phyloP scores from a whole-genome alignment of 192 early-diverging fungal genomes.

The Linderina pennispora region DNA sequence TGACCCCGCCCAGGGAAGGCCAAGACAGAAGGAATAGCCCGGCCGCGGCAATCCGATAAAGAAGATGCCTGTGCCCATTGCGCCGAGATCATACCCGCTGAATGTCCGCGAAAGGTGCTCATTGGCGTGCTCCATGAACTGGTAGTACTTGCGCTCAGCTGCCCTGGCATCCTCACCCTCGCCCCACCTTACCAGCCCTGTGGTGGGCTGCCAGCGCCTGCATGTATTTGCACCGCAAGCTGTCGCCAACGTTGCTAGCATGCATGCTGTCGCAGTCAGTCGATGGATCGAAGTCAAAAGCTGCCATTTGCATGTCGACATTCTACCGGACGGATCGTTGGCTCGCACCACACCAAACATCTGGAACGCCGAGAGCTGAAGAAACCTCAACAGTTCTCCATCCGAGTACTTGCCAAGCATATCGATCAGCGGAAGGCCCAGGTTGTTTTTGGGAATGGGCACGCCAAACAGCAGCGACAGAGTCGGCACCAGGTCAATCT shows the following conservation, averaged over 20 bases:
- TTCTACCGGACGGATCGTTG: too few relatives aligned
- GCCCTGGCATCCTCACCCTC: not conserved
- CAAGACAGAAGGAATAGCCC: conserved; percentile 11
- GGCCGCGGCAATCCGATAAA: conserved; percentile 11
- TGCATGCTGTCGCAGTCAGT: too few relatives aligned
- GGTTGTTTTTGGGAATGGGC: conserved; percentile 46
- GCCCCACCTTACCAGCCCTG: too few relatives aligned
- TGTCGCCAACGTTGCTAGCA: too few relatives aligned
- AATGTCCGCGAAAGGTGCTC: conserved; percentile 33
- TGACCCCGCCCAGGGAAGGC: too few relatives aligned
- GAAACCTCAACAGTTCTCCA: conserved; percentile 34
- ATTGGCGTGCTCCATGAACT: conserved; percentile 28
- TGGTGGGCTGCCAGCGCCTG: conserved; percentile 1
- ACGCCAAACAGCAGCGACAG: conserved; percentile 48
- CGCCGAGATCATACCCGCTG: conserved; percentile 33
- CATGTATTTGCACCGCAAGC: conserved; percentile 6
- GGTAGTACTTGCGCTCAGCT: conserved; percentile 24
- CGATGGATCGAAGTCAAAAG: too few relatives aligned
- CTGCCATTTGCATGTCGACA: too few relatives aligned
- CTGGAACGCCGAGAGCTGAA: conserved; percentile 62
- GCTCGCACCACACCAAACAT: conserved; percentile 38
- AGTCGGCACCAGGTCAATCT: conserved; percentile 43
- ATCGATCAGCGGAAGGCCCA: conserved; percentile 40
- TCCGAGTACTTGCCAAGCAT: conserved; percentile 25
- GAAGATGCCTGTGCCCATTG: conserved; percentile 35